Evolutionary conservation across 257 asterid species (phyloP), one percentile per base, ranked within the genome.

Genomic region (Penstemon davidsonii): DNA sequence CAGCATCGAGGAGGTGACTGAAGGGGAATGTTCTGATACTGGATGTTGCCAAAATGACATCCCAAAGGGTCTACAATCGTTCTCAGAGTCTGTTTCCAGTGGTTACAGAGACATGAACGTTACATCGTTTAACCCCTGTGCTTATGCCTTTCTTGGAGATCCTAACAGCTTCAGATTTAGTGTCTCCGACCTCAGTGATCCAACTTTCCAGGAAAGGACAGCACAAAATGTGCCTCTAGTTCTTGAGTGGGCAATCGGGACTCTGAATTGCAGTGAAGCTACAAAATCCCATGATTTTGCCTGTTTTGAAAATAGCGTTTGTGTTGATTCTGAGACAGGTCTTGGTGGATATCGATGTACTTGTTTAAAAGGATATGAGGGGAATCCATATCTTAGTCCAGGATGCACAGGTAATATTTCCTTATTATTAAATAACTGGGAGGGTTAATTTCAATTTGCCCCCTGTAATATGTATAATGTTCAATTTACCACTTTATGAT

Each of bases 221-320:
- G 41, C 0, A 0, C 53, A 81, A 4, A 73, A 8, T 60, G 87
- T 88, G 61, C 86, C 90, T 0, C 51, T 81, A 43, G 75, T 83
- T 60, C 78, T 88, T 40, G 92, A 89, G 4, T 89, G 95, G 95
- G 95, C 80, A 0, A 83, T 87, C 42, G 92, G 95, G 10, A 39
- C 19, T 12, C 41, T n/a, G 19, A 80, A 11, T 52, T 89, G 95
- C 49, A 64, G 71, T 12, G 78, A 61, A 36, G 88, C 79, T 15
- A 50, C 44, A 55, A 73, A 71, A 6, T 38, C 60, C 0, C 44
- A 44, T 0, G 79, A 60, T 38, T 80, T 46, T 50, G 80, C 79
- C 0, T 88, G 96, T 45, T 60, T n/a, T 0, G 37, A 8, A 1
- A 80, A 83, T 55, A 85, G 87, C 49, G 5, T 4, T 0, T 87